Conservation (phyloP, 345 rosid genomes). For the Arabidopsis thaliana region TAIR10.1 NC_003076.8:2007001-2007500, state of each 20-base stretch:
- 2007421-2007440: background rate
- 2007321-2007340: slow-evolving; percentile 34
- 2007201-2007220: too few species aligned
- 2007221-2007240: slow-evolving; percentile 3
- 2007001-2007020: background rate
- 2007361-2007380: background rate
- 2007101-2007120: background rate
- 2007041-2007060: background rate
- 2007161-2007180: background rate
- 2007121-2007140: slow-evolving; percentile 5
- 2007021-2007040: background rate
- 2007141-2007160: slow-evolving; percentile 23
- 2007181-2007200: slow-evolving; percentile 1
- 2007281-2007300: background rate
- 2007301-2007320: slow-evolving; percentile 29
- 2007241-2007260: background rate
- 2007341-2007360: background rate
- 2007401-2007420: background rate
- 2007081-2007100: background rate
- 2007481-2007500: background rate
- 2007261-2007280: background rate
- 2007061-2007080: background rate
- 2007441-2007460: background rate
- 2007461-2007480: background rate
- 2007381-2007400: background rate